These are phyloP conservation scores for Xanthoconium separans DNA, from an alignment of 1,284 basidiomycete species.

Conservation along the genomic window DNA sequence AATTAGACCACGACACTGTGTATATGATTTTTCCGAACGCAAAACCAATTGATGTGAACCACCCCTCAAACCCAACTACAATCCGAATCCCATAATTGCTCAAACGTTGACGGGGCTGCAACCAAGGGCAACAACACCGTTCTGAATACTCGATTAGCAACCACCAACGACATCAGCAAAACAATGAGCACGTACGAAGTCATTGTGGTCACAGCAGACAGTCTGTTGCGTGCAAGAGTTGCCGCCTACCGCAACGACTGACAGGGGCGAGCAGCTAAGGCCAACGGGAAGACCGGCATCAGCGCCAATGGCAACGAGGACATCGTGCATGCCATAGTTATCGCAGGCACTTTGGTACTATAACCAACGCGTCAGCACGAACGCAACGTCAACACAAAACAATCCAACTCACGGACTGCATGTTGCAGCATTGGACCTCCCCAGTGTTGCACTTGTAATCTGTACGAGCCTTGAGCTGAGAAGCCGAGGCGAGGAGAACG, in stretches of 20 bases:
- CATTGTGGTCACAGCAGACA: background rate
- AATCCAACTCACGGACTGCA: background rate
- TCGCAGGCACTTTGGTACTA: background rate
- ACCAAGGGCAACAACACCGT: conserved; percentile 7
- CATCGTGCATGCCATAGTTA: too few relatives aligned
- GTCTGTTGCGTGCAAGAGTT: background rate
- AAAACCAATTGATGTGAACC: background rate
- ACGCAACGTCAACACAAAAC: background rate
- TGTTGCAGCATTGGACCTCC: background rate
- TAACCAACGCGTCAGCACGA: background rate
- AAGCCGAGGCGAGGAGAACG: background rate
- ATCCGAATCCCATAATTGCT: background rate
- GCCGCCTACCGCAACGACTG: background rate
- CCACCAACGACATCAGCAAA: too few relatives aligned
- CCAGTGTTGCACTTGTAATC: background rate
- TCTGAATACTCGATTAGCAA: conserved; percentile 1
- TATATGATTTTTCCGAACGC: background rate
- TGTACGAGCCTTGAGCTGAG: background rate
- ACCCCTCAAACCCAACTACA: background rate
- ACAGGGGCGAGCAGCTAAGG: too few relatives aligned
- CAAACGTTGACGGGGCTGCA: conserved; percentile 10
- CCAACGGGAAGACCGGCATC: too few relatives aligned
- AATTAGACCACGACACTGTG: background rate
- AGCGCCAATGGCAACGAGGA: background rate
- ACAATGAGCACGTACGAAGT: background rate